Evolutionary conservation across 2,329 filamentous ascomycete genomes (phyloP).

Genomic region (Cucurbitaria berberidis): DNA sequence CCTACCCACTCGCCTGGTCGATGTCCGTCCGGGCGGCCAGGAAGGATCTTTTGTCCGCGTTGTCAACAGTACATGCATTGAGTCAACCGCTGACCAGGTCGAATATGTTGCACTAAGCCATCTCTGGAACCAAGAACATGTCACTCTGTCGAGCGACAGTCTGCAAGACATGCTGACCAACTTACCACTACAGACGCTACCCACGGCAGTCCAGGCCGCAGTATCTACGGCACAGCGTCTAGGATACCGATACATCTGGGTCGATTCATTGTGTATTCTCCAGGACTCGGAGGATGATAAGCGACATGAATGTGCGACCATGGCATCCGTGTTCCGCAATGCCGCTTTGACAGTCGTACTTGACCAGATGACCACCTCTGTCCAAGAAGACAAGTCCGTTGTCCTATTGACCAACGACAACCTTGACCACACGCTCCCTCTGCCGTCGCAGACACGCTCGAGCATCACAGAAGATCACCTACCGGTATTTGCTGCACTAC

Average conservation of each 20-base stretch:
- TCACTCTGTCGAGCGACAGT: conserved; percentile 26
- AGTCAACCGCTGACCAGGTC: conserved; percentile 3
- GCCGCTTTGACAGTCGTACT: conserved; percentile 41
- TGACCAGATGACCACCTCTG: conserved; percentile 19
- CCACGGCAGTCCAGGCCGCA: conserved; percentile 33
- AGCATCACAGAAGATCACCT: conserved; percentile 1
- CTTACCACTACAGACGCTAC: conserved; percentile 26
- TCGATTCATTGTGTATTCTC: conserved; percentile 43
- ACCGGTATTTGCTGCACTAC: conserved; percentile 19
- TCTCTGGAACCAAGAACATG: conserved; percentile 28
- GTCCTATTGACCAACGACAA: neutral
- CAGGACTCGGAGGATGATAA: conserved; percentile 43
- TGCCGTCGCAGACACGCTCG: neutral
- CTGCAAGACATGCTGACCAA: conserved; percentile 19
- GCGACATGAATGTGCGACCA: conserved; percentile 36
- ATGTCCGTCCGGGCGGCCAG: conserved; percentile 28
- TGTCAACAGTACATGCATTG: conserved; percentile 29
- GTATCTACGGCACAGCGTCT: conserved; percentile 33
- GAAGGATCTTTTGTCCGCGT: conserved; percentile 24
- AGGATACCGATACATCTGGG: conserved; percentile 44
- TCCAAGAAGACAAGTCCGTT: neutral
- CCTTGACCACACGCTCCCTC: neutral
- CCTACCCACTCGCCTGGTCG: conserved; percentile 43
- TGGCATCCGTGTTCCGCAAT: conserved; percentile 45
- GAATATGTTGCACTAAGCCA: conserved; percentile 42